phyloP scores from a whole-genome alignment of 176 grass and related monocot genomes.

The Juncus effusus region DNA sequence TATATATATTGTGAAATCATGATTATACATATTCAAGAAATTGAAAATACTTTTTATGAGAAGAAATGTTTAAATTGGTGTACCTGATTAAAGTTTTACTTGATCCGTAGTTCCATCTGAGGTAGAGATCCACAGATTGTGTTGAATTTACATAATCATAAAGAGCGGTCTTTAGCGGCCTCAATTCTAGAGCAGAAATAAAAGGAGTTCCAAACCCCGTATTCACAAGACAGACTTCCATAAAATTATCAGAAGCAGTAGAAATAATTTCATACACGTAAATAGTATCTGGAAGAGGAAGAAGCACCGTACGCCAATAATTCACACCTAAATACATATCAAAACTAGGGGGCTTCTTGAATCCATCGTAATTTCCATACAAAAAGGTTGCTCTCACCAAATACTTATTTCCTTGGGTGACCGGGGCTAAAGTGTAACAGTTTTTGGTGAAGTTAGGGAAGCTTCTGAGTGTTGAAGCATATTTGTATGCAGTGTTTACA shows the following conservation, averaged over 20 bases:
- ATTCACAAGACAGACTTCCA: conserved; percentile 47
- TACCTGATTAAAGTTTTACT: no score
- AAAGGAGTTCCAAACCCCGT: conserved; percentile 39
- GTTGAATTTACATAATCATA: conserved; percentile 36
- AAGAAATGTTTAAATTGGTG: neutral
- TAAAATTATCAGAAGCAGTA: conserved; percentile 32
- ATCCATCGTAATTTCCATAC: conserved; percentile 50
- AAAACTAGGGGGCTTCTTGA: conserved; percentile 37
- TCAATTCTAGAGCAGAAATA: conserved; percentile 48
- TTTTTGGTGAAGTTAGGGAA: conserved; percentile 38
- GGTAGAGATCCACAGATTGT: conserved; percentile 21
- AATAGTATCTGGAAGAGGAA: neutral
- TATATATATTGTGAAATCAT: no score
- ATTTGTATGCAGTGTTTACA: neutral
- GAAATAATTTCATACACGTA: conserved; percentile 39
- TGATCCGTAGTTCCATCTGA: no score
- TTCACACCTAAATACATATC: conserved; percentile 47
- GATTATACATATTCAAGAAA: neutral
- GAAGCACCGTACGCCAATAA: conserved; percentile 31
- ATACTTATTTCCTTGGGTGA: conserved; percentile 42
- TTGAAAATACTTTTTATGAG: neutral
- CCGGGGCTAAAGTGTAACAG: conserved; percentile 49
- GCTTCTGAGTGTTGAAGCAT: conserved; percentile 22
- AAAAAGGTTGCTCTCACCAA: conserved; percentile 40
- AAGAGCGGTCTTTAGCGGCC: conserved; percentile 25